A percentile compares a stretch with the other conserved stretches of the same genome.
Conservation (phyloP, 75 land plant species). For the Pseudotsuga menziesii region DNA sequence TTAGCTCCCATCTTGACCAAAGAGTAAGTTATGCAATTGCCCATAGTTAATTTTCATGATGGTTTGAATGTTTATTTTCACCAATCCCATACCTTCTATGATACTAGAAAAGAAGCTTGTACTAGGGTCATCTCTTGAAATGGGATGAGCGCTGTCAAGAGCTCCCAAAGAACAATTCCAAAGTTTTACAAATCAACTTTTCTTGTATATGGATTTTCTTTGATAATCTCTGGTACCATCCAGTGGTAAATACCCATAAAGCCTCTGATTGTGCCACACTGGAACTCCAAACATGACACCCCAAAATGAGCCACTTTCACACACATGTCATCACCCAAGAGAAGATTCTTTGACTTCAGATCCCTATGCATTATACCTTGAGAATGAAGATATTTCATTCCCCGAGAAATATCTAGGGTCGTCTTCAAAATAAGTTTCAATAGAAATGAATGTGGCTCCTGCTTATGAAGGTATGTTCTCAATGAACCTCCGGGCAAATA, state of each 20-base stretch:
- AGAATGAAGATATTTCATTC: conserved; percentile 65
- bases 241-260: conserved; percentile 58
- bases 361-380: conserved; percentile 64
- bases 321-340: conserved; percentile 44
- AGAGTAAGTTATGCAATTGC: too few relatives aligned
- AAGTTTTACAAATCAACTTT: conserved; percentile 71
- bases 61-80: too few relatives aligned
- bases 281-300: conserved; percentile 48
- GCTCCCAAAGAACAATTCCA: conserved; percentile 61
- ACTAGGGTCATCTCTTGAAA: conserved; percentile 63
- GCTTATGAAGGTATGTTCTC: conserved; percentile 65
- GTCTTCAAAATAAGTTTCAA: conserved; percentile 38
- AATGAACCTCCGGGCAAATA: conserved; percentile 80
- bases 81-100: too few relatives aligned
- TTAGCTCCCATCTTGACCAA: too few relatives aligned
- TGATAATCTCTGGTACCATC: conserved; percentile 82
- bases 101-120: too few relatives aligned
- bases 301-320: conserved; percentile 70
- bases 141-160: conserved; percentile 47
- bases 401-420: conserved; percentile 55
- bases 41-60: too few relatives aligned
- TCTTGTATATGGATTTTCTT: too few relatives aligned
- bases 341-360: too few relatives aligned
- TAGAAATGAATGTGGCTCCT: conserved; percentile 58
- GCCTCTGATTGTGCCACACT: conserved; percentile 20